Percentiles rank a stretch among this genome's conserved stretches.
These are phyloP conservation scores for Aspergillus novoparasiticus DNA, from an alignment of 2,329 filamentous ascomycete genomes.

Conservation along the genomic window DNA sequence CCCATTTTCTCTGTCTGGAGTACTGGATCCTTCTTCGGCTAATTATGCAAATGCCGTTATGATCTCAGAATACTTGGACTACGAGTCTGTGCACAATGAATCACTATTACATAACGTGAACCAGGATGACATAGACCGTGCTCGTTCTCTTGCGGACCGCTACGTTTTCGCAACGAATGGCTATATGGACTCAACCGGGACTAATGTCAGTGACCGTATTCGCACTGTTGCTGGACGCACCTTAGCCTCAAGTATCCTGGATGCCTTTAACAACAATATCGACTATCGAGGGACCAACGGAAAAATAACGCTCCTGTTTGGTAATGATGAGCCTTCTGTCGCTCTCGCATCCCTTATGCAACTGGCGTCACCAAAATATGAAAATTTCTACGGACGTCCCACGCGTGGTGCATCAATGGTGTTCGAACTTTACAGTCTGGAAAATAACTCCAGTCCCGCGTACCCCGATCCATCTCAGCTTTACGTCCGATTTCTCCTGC, in stretches of 20 bases:
- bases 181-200: constrained; percentile 41
- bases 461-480: constrained; percentile 51
- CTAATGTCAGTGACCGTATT: constrained; percentile 30
- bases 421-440: constrained; percentile 55
- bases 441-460: constrained; percentile 30
- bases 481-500: constrained; percentile 59
- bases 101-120: constrained; percentile 39
- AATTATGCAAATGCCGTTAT: constrained; percentile 56
- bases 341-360: constrained; percentile 53
- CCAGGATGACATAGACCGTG: constrained; percentile 34
- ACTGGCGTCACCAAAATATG: constrained; percentile 40
- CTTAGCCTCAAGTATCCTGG: constrained; percentile 41
- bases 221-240: constrained; percentile 48
- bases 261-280: constrained; percentile 43
- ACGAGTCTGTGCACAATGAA: constrained; percentile 55
- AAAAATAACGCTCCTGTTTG: constrained; percentile 54
- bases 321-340: constrained; percentile 52
- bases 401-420: constrained; percentile 52
- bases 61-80: constrained; percentile 60
- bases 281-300: constrained; percentile 36
- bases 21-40: constrained; percentile 42
- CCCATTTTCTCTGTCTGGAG: constrained; percentile 44
- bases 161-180: constrained; percentile 52
- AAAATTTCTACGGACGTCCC: constrained; percentile 54
- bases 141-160: constrained; percentile 52